Evolutionary conservation across 1,284 basidiomycete species (phyloP).

Genomic region (Trametes pubescens): DNA sequence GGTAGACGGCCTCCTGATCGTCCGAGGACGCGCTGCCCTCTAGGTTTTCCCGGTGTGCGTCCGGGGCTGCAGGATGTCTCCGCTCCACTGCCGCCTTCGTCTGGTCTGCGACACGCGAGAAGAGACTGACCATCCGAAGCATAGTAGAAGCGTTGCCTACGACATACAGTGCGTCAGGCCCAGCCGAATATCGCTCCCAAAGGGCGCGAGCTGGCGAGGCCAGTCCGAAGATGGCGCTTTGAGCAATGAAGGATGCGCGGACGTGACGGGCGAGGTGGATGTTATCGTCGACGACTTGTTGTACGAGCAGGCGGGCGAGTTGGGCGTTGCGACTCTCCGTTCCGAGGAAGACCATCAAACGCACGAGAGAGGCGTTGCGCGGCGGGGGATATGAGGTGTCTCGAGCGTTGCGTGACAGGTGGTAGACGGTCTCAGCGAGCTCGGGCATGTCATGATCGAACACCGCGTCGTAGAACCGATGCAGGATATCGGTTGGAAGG

Average conservation of each 20-base stretch:
- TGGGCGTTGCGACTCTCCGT: slow-evolving; percentile 48
- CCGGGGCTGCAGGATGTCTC: slow-evolving; percentile 5
- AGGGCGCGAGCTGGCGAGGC: slow-evolving; percentile 55
- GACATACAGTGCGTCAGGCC: slow-evolving; percentile 51
- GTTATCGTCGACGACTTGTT: slow-evolving; percentile 53
- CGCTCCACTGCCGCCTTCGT: slow-evolving; percentile 8
- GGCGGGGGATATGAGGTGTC: slow-evolving; percentile 58
- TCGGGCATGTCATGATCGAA: slow-evolving; percentile 20
- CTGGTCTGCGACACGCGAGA: slow-evolving; percentile 43
- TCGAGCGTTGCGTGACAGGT: slow-evolving; percentile 44
- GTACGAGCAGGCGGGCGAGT: slow-evolving; percentile 53
- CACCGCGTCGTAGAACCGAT: slow-evolving; percentile 40
- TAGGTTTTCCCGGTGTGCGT: slow-evolving; percentile 24
- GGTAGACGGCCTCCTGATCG: slow-evolving; percentile 17
- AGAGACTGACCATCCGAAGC: slow-evolving; percentile 65
- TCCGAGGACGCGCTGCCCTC: slow-evolving; percentile 6
- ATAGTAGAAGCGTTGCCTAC: slow-evolving; percentile 55
- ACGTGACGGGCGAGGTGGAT: slow-evolving; percentile 51
- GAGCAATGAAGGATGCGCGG: slow-evolving; percentile 57
- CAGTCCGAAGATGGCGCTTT: slow-evolving; percentile 56
- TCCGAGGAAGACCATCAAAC: slow-evolving; percentile 58
- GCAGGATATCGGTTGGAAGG: slow-evolving; percentile 34
- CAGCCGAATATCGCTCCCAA: slow-evolving; percentile 63
- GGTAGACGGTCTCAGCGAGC: slow-evolving; percentile 37
- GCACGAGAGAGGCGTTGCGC: slow-evolving; percentile 50